Percentiles rank a stretch among this genome's conserved stretches.
phyloP scores from a whole-genome alignment of 306 rosid species.

The Luffa acutangula region DNA sequence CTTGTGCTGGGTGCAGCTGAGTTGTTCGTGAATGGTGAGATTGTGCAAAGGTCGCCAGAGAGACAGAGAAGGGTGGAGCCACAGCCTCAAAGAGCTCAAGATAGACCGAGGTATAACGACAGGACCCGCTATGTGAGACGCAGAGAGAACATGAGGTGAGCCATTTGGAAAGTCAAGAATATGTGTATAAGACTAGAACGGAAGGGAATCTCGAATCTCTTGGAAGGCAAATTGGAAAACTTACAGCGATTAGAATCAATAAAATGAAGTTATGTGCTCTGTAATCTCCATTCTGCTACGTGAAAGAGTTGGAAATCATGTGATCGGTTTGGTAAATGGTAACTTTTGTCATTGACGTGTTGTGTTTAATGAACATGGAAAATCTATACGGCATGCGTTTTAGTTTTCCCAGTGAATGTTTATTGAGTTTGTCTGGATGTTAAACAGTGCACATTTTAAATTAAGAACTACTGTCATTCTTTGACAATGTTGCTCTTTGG shows the following conservation, averaged over 20 bases:
- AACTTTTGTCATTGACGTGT: background rate
- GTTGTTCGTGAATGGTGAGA: constrained; percentile 82
- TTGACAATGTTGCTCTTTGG: background rate
- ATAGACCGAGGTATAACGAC: constrained; percentile 88
- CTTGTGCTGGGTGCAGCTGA: constrained; percentile 52
- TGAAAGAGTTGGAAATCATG: background rate
- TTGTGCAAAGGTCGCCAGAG: constrained; percentile 86
- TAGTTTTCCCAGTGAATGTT: background rate
- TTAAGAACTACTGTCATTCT: background rate
- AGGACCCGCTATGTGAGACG: constrained; percentile 69
- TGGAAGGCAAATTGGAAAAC: background rate
- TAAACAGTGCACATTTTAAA: background rate
- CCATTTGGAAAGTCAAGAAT: background rate
- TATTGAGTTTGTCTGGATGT: background rate
- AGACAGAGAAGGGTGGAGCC: constrained; percentile 97
- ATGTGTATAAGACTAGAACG: background rate
- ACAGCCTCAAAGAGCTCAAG: constrained; percentile 74
- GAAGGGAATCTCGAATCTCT: background rate
- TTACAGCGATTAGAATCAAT: background rate
- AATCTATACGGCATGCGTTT: background rate
- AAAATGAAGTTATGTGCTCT: background rate
- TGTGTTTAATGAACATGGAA: background rate
- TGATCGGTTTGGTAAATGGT: background rate
- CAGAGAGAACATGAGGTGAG: constrained; percentile 52
- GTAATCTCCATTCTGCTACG: background rate